A percentile compares a stretch with the other conserved stretches of the same genome.
phyloP scores from a whole-genome alignment of 495 filamentous ascomycete genomes.

The Aspergillus affinis region DNA sequence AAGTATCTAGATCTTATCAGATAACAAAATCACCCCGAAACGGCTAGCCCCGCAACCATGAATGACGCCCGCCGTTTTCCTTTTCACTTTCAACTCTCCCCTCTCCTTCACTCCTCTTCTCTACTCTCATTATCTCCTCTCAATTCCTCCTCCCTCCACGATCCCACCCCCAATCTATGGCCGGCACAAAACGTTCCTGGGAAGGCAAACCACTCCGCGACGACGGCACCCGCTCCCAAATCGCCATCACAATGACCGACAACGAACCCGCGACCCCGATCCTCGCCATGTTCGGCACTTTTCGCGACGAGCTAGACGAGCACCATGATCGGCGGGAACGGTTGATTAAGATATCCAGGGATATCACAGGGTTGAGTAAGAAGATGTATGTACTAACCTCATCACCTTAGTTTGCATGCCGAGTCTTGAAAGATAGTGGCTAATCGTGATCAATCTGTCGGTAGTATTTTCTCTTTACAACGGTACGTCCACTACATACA shows the following conservation, averaged over 20 bases:
- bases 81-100: background rate
- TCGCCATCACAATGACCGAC: conserved; percentile 18
- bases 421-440: background rate
- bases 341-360: conserved; percentile 82
- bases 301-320: conserved; percentile 86
- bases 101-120: conserved; percentile 12
- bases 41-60: conserved; percentile 8
- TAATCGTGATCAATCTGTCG: background rate
- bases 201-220: conserved; percentile 52
- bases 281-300: conserved; percentile 78
- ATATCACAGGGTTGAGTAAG: conserved; percentile 92
- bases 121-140: conserved; percentile 8
- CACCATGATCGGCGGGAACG: conserved; percentile 91
- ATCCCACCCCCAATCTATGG: conserved; percentile 23
- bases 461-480: conserved; percentile 85
- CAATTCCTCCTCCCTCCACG: background rate
- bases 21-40: conserved; percentile 17
- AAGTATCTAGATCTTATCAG: conserved; percentile 19
- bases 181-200: conserved; percentile 60
- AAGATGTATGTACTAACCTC: conserved; percentile 98
- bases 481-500: conserved; percentile 59
- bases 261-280: conserved; percentile 38
- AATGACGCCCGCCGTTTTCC: conserved; percentile 5
- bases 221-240: conserved; percentile 15
- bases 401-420: no score